Conservation (phyloP, 768 basidiomycete species). For the Cystobasidium tubakii region DNA sequence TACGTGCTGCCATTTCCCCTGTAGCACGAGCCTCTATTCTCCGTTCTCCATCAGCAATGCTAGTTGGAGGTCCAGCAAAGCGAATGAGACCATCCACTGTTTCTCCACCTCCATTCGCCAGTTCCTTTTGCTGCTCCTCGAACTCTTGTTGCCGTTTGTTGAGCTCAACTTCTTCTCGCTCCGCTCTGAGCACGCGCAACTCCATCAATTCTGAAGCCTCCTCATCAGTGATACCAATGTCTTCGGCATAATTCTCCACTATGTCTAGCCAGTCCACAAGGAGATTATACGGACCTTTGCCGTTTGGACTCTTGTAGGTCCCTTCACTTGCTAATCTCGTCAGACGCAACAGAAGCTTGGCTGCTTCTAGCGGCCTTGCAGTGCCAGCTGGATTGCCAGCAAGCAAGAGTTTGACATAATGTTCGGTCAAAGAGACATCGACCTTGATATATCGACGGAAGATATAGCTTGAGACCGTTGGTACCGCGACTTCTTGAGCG, state of each 20-base stretch:
- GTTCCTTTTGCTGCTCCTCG: conserved; percentile 47
- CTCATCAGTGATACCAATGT: conserved; percentile 79
- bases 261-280: conserved; percentile 87
- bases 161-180: conserved; percentile 53
- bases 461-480: conserved; percentile 50
- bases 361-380: conserved; percentile 81
- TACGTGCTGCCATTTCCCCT: conserved; percentile 54
- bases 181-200: conserved; percentile 42
- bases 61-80: conserved; percentile 47
- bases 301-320: conserved; percentile 77
- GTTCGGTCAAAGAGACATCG: conserved; percentile 50
- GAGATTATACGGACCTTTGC: conserved; percentile 90
- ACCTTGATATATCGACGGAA: conserved; percentile 79
- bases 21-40: conserved; percentile 49
- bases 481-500: conserved; percentile 54
- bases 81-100: background rate
- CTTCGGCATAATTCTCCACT: conserved; percentile 81
- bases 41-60: conserved; percentile 52
- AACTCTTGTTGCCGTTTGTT: conserved; percentile 44
- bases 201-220: conserved; percentile 60
- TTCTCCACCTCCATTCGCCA: background rate
- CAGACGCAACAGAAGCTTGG: conserved; percentile 76
- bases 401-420: conserved; percentile 51
- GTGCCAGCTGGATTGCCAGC: conserved; percentile 55
- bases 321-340: conserved; percentile 77